These are phyloP conservation scores for Diaporthe sp. DNA, from an alignment of 2,329 filamentous ascomycete genomes.

Conservation along the genomic window DNA sequence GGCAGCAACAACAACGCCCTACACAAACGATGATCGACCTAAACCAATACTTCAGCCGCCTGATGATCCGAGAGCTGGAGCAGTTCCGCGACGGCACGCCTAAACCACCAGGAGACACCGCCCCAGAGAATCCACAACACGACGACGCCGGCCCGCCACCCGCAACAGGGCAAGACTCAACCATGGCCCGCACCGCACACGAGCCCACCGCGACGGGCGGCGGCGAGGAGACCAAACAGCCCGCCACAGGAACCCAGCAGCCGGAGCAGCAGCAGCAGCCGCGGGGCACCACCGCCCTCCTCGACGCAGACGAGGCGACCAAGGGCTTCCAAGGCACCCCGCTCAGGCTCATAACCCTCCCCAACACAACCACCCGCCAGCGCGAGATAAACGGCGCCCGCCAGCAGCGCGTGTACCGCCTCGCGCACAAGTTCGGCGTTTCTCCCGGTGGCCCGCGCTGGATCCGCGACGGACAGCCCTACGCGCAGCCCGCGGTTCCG, in stretches of 20 bases:
- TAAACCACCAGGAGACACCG: too few species aligned
- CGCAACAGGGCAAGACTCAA: not conserved
- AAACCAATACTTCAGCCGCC: not conserved
- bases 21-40: not conserved
- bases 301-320: not conserved
- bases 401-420: not conserved
- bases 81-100: not conserved
- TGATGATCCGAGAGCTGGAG: not conserved
- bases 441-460: not conserved
- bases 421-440: not conserved
- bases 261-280: too few species aligned
- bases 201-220: too few species aligned
- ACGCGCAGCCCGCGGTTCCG: not conserved
- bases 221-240: not conserved
- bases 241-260: too few species aligned
- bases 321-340: not conserved
- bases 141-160: too few species aligned
- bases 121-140: too few species aligned
- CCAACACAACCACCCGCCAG: not conserved
- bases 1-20: not conserved
- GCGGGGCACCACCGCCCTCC: not conserved
- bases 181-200: accelerated
- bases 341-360: not conserved
- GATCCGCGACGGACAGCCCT: not conserved
- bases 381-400: not conserved